Percentiles rank a stretch among this genome's conserved stretches.
These are phyloP conservation scores for Babesia caballi DNA, from an alignment of 169 alveolate species.

Conservation along the genomic window DNA sequence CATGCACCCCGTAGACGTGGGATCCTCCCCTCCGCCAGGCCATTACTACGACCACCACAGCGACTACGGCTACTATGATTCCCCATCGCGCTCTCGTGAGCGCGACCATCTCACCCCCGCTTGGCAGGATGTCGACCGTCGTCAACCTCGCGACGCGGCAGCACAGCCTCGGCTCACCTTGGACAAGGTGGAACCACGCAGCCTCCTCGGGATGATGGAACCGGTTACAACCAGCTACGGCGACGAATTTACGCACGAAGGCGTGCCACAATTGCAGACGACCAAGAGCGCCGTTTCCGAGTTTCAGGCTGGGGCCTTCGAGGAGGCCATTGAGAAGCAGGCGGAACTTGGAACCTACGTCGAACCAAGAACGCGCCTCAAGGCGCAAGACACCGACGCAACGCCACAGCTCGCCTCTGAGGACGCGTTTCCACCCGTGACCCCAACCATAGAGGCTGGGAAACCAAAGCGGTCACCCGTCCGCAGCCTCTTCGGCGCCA, in stretches of 20 bases:
- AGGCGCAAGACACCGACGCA: not conserved
- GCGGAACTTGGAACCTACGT: not conserved
- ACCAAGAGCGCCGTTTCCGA: not conserved
- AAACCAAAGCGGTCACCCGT: conserved; percentile 12
- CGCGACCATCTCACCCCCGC: no score
- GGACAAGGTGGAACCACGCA: conserved; percentile 31
- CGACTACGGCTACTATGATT: not conserved
- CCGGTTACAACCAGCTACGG: not conserved
- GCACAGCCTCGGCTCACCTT: no score
- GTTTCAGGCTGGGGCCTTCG: not conserved
- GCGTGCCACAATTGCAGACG: conserved; percentile 15
- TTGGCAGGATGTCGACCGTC: no score
- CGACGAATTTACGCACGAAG: no score
- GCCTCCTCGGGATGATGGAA: not conserved
- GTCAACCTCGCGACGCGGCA: no score
- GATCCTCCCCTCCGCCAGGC: no score
- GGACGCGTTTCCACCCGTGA: not conserved
- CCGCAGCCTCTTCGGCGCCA: conserved; percentile 19
- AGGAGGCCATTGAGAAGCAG: not conserved
- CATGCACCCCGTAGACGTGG: not conserved
- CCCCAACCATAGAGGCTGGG: not conserved
- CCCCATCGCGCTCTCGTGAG: not conserved
- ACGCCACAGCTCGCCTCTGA: not conserved
- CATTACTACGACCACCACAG: no score
- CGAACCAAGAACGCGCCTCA: not conserved